Evolutionary conservation across 2,329 filamentous ascomycete genomes (phyloP).

Genomic region (Phyllosticta capitalensis): DNA sequence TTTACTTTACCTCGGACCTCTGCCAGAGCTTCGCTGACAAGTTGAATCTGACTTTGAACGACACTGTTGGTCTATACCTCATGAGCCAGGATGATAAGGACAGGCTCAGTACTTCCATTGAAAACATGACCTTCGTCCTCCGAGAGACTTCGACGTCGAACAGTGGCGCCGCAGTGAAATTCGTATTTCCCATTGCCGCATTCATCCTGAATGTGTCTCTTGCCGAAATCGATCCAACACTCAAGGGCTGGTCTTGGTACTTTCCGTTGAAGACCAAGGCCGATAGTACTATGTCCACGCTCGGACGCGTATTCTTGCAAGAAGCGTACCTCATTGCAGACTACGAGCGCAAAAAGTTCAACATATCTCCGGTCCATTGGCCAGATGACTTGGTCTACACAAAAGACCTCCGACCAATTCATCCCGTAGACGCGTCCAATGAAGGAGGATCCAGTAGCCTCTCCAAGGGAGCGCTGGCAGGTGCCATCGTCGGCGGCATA

Average conservation of each 20-base stretch:
- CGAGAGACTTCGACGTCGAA: too few relatives aligned
- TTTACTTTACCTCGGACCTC: constrained; percentile 30
- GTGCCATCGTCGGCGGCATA: constrained; percentile 21
- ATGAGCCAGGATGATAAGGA: constrained; percentile 20
- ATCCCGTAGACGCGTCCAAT: neutral
- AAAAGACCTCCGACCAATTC: neutral
- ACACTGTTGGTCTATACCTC: constrained; percentile 20
- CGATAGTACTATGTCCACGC: constrained; percentile 21
- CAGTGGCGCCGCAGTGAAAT: neutral
- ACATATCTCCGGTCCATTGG: constrained; percentile 21
- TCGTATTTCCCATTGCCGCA: constrained; percentile 10
- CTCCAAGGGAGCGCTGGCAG: constrained; percentile 22
- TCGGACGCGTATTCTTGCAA: constrained; percentile 27
- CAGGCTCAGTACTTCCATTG: neutral
- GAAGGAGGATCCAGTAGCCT: constrained; percentile 12
- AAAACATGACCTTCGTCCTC: neutral
- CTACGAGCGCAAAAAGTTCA: constrained; percentile 23
- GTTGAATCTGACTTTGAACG: constrained; percentile 24
- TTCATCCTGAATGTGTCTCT: constrained; percentile 19
- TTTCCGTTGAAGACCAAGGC: constrained; percentile 24
- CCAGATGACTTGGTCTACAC: neutral
- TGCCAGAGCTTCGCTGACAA: too few relatives aligned
- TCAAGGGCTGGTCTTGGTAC: constrained; percentile 14
- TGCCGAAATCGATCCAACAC: constrained; percentile 7
- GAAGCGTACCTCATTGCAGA: constrained; percentile 28